These are phyloP conservation scores for Trichophyton verrucosum DNA, from an alignment of 2,329 filamentous ascomycete genomes.

Conservation along the genomic window DNA sequence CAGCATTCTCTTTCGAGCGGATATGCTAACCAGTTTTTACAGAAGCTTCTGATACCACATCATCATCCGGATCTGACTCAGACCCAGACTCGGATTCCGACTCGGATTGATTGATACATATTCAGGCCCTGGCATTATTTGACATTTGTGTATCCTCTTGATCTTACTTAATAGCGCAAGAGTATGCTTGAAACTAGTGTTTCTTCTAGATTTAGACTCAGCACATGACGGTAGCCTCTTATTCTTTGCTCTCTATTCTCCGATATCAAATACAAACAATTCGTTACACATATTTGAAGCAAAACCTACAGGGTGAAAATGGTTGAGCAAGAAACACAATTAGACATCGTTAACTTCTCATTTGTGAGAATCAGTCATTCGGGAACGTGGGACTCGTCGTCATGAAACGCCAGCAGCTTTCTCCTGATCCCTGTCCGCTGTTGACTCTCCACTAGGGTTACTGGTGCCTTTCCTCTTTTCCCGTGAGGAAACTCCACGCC, in stretches of 20 bases:
- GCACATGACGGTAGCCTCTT: neutral
- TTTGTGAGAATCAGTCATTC: neutral
- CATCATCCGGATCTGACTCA: slow-evolving; percentile 8
- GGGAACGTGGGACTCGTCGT: neutral
- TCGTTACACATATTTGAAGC: neutral
- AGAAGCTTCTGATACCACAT: neutral
- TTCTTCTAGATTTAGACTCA: neutral
- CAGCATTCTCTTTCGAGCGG: neutral
- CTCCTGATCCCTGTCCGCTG: slow-evolving; percentile 24
- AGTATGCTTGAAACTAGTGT: neutral
- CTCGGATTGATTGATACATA: neutral
- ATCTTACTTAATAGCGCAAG: neutral
- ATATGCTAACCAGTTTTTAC: neutral
- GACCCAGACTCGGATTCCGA: slow-evolving; percentile 6
- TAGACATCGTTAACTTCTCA: neutral
- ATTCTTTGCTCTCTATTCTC: neutral
- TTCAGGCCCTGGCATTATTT: neutral
- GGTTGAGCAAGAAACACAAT: neutral
- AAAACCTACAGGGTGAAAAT: neutral
- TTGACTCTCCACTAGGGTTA: slow-evolving; percentile 14
- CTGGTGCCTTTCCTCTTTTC: slow-evolving; percentile 2
- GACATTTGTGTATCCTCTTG: neutral
- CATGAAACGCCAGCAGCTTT: slow-evolving; percentile 10
- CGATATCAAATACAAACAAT: neutral
- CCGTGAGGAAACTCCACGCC: slow-evolving; percentile 19